phyloP scores from a whole-genome alignment of 345 rosid genomes.

The Acer negundo region DNA sequence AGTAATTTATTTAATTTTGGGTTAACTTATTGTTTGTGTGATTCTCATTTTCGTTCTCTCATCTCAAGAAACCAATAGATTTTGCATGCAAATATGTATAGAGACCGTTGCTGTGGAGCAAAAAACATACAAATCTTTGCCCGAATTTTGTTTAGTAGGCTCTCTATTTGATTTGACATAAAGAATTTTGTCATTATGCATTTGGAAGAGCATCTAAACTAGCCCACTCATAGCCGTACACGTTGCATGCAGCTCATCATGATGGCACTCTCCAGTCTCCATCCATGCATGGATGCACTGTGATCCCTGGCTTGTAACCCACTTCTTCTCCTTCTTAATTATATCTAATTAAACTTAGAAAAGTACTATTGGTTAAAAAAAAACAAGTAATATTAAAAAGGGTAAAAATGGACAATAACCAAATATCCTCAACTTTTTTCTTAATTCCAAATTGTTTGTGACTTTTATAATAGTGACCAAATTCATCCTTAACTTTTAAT shows the following conservation, averaged over 20 bases:
- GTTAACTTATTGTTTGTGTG: neutral
- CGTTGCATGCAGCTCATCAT: slow-evolving; percentile 7
- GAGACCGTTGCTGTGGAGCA: neutral
- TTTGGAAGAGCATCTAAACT: slow-evolving; percentile 34
- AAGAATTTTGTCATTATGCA: slow-evolving; percentile 35
- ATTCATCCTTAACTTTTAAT: too few species aligned
- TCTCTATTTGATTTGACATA: slow-evolving; percentile 31
- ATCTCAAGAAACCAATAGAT: neutral
- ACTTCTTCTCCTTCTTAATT: too few species aligned
- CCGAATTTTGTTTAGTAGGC: neutral
- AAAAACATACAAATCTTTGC: slow-evolving; percentile 5
- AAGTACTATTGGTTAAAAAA: too few species aligned
- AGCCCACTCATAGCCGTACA: slow-evolving; percentile 17
- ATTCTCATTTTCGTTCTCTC: neutral
- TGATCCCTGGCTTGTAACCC: too few species aligned
- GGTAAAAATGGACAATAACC: too few species aligned
- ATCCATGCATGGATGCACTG: too few species aligned
- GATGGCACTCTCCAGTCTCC: too few species aligned
- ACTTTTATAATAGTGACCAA: too few species aligned
- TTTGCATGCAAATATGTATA: slow-evolving; percentile 6
- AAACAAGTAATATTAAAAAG: too few species aligned
- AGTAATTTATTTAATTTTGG: neutral
- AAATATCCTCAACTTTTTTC: too few species aligned
- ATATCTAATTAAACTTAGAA: neutral
- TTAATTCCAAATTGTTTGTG: too few species aligned